Base-by-base conservation (phyloP, 768 basidiomycete species). In the Kwoniella dejecticola region DNA sequence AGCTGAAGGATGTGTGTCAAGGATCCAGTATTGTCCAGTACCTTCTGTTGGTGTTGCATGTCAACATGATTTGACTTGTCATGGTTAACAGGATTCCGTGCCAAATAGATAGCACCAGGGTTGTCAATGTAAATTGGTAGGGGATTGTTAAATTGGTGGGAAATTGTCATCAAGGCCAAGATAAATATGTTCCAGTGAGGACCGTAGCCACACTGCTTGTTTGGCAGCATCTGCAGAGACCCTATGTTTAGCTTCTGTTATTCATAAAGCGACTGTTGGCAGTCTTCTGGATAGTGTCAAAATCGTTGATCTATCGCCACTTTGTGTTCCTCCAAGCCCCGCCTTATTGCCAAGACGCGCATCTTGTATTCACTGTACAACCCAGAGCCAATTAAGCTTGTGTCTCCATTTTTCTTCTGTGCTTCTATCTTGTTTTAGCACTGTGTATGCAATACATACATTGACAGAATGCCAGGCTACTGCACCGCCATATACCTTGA, bases 221-320 rank as follows among this genome's bases (percentile, higher is more conserved):
- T 78, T 67, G 0, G 73, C 53, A 0, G 79, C 79, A 36, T 81
- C 72, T 0, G 72, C 55, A 21, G 42, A 57, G 4, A 82, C 81
- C 45, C 83, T 80, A 66, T 84, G 83, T 65, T 84, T 82, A 1
- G 83, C 81, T 66, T 83, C 81, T 7, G 69, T 80, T 1, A 79
- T 81, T 1, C 80, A 82, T 4, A 80, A 68, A 1, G 81, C 74
- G 0, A 81, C 68, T 26, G 80, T 69, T 1, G 69, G 63, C 52
- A 82, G 82, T 45, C 75, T 71, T 65, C 79, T 80, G 2, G 79
- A 73, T 11, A n/a, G n/a, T n/a, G n/a, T n/a, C n/a, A n/a, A n/a
- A n/a, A n/a, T n/a, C n/a, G n/a, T n/a, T n/a, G n/a, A n/a, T n/a
- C n/a, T n/a, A n/a, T n/a, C n/a, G n/a, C n/a, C n/a, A n/a, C n/a